Base-by-base conservation (phyloP, 768 basidiomycete species). In the Myochromella boudieri region DNA sequence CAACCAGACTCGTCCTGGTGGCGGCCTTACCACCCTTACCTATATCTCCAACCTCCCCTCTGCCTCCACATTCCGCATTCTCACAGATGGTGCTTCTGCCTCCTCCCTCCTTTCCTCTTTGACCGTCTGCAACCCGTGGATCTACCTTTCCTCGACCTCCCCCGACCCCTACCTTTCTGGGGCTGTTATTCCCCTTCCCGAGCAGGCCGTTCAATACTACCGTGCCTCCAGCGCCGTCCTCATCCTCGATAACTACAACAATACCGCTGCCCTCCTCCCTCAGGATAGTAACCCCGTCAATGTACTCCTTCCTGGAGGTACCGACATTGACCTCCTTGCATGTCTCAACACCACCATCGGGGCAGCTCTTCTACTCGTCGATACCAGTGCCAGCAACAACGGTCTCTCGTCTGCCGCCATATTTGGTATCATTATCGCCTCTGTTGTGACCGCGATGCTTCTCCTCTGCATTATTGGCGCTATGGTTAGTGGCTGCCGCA, bases 231-330 rank as follows among this genome's bases (percentile, higher is more conserved):
- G 72, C 29, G 70, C 77, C 24, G 76, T 70, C 3, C 71, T 84
- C 6, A 74, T 75, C 0, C 66, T 83, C 6, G 76, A 83, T 39
- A 78, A 76, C 1, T 84, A 84, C 60, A 82, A 84, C 54, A 75
- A 84, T 55, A 75, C 77, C 0, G 76, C 73, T 3, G 76, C 72
- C 2, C 62, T 78, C 31, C 58, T 59, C 17, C 37, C 58, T 1
- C 56, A 71, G 39, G 52, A 59, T 48, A 69, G 0, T 64, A 70
- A 37, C 58, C 70, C 20, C 8, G 12, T 10, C 34, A 37, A n/a
- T n/a, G n/a, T 20, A 12, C 0, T 64, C 71, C 8, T 62, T 81
- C 7, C 81, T 74, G 1, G 51, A 0, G 64, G 61, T 25, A 62
- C 76, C 17, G 74, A 81, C 51, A 55, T 21, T 15, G 60, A 59